These are phyloP conservation scores for Berkeleyomyces basicola DNA, from an alignment of 2,329 filamentous ascomycete genomes.

Conservation along the genomic window DNA sequence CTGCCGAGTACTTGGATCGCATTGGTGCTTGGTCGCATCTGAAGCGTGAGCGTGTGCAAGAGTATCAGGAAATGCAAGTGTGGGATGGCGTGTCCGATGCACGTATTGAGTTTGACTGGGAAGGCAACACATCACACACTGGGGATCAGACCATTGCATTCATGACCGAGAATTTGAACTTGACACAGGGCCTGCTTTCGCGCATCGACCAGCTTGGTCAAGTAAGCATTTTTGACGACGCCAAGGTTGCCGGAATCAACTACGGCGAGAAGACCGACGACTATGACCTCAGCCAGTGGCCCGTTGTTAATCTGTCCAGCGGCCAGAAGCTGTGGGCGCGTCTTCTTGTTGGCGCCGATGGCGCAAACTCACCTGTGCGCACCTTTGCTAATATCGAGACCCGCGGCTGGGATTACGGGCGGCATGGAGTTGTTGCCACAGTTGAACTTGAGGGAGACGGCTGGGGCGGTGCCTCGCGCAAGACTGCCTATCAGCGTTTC, in stretches of 20 bases:
- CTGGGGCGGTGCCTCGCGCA: conserved; percentile 36
- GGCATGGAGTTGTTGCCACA: conserved; percentile 84
- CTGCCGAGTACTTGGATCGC: conserved; percentile 61
- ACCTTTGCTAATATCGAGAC: conserved; percentile 74
- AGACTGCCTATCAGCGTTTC: conserved; percentile 88
- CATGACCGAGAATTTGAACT: conserved; percentile 90
- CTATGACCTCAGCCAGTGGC: conserved; percentile 73
- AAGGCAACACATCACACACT: conserved; percentile 8
- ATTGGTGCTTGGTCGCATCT: conserved; percentile 80
- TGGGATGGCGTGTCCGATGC: conserved; percentile 90
- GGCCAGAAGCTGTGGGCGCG: conserved; percentile 58
- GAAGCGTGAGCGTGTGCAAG: conserved; percentile 55
- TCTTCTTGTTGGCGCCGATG: conserved; percentile 81
- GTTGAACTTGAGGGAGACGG: conserved; percentile 51
- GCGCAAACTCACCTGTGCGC: conserved; percentile 84
- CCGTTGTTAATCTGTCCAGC: conserved; percentile 56
- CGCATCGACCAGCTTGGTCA: conserved; percentile 53
- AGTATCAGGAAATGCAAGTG: conserved; percentile 92
- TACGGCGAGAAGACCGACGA: conserved; percentile 53
- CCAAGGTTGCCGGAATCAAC: conserved; percentile 63
- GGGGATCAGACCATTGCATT: conserved; percentile 56
- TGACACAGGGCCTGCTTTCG: conserved; percentile 60
- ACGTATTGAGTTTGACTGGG: conserved; percentile 76
- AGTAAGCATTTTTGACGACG: conserved; percentile 56
- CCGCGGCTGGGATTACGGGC: conserved; percentile 82